These are phyloP conservation scores for Podaxis sp. DNA, from an alignment of 768 basidiomycete genomes.

Conservation along the genomic window DNA sequence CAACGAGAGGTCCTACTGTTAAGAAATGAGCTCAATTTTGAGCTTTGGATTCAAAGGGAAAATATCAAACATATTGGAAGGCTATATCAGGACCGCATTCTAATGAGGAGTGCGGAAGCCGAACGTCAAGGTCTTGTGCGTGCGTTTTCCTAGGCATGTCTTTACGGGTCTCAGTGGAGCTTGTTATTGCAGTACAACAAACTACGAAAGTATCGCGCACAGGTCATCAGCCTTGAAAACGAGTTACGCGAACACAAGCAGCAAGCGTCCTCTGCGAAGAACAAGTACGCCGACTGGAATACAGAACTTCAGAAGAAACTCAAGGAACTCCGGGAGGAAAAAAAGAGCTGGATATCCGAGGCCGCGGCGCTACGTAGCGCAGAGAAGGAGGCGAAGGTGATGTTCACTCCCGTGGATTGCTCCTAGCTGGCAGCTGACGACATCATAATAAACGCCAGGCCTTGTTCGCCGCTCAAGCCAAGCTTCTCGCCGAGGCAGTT, in stretches of 20 bases:
- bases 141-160: constrained; percentile 10
- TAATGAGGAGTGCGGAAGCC: constrained; percentile 72
- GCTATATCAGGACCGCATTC: constrained; percentile 69
- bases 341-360: constrained; percentile 72
- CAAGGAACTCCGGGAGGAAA: constrained; percentile 73
- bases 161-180: neutral
- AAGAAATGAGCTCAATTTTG: constrained; percentile 81
- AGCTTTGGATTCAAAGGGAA: constrained; percentile 79
- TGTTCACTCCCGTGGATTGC: constrained; percentile 5
- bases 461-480: constrained; percentile 65
- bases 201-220: constrained; percentile 69
- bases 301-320: constrained; percentile 76
- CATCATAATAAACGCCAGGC: constrained; percentile 39
- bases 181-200: constrained; percentile 64
- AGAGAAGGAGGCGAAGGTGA: constrained; percentile 68
- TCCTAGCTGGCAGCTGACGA: neutral
- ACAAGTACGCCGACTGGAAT: constrained; percentile 84
- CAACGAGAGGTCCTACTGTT: constrained; percentile 76
- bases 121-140: constrained; percentile 81
- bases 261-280: constrained; percentile 70
- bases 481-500: constrained; percentile 66
- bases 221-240: constrained; percentile 63
- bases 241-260: constrained; percentile 73
- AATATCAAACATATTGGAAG: constrained; percentile 82
- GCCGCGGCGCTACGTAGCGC: constrained; percentile 65